Evolutionary conservation across 2,329 filamentous ascomycete genomes (phyloP), one percentile per base, ranked within the genome.

Genomic region (Hypoxylon sp.): DNA sequence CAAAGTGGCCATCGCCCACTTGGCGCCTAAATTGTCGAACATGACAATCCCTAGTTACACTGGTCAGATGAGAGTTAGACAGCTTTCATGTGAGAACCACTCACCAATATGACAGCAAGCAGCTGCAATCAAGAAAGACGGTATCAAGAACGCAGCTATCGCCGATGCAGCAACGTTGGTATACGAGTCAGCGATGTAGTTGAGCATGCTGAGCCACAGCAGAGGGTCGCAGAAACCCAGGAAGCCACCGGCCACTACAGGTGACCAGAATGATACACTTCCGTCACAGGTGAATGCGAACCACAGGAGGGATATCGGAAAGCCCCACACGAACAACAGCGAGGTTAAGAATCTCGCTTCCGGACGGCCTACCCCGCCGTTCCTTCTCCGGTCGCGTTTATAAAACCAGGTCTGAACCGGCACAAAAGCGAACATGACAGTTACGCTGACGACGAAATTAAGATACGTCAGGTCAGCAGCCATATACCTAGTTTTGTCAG

Each of bases 201-300:
- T 81, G 45, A 81, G 68, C 79, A 80, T 81, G 50, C 72, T 70
- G n/a, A 81, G 72, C 78, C 78, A 81, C 3, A 81, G 73, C n/a
- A 81, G 64, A 7, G 80, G 79, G 64, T 81, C 79, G 26, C 77
- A 78, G 64, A 81, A 78, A 6, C 78, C 79, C 16, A 81, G 72
- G 6, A 81, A 67, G 8, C 66, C 77, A 32, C 79, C 79, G 6
- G 79, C 78, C 3, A 80, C 69, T 40, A 81, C 72, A 8, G 79
- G 79, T 2, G 76, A 79, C 80, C 79, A 81, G 67, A 76, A 81
- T 5, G 71, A 78, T 1, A 74, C 74, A 40, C 74, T 76, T 51
- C 79, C 78, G 62, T 80, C 75, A 46, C 73, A 77, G 4, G 79
- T 81, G 66, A 80, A 81, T 4, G 77, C 80, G 66, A 80, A 81